Evolutionary conservation across 176 grass and related monocot species (phyloP), one percentile per base, ranked within the genome.

Genomic region (Carex scoparia): DNA sequence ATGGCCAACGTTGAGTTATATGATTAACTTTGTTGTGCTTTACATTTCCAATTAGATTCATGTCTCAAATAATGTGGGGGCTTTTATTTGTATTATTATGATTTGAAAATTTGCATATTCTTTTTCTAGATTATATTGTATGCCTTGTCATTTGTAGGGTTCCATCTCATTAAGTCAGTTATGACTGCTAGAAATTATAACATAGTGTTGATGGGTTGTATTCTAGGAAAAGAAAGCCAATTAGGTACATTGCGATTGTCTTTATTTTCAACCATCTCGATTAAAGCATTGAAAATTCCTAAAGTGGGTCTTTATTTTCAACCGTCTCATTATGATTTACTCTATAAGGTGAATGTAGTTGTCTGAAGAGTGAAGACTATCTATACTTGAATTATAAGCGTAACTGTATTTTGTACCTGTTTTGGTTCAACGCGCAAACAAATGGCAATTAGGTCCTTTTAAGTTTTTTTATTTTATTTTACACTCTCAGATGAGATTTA

Each of bases 1-100:
- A 88, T 68, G 91, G 91, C 31, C 53, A 90, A 85, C 40, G 89
- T 44, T 94, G 89, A 88, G 61, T 53, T 69, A 5, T 68, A 66
- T 69, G 30, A 51, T 83, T 30, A 32, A 57, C 74, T 76, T 31
- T 78, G 0, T 77, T 77, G 49, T 78, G 57, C 6, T 78, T 78
- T 16, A 78, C 13, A 78, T 28, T 55, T 57, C 27, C 27, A 28
- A 78, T 78, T 78, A 78, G 49, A 16, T 71, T 57, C 27, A 28
- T 53, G 5, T 57, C 51, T 78, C 51, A 78, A 33, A 31, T 71
- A 71, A 71, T 15, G 19, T 7, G 68, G 5, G 16, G 68, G 23
- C 23, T 23, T 6, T 40, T 54, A 55, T 57, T 78, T 78, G 48
- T 56, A 56, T 78, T 78, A 27, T 57, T 57, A 79, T 33, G 28